Conservation (phyloP, 129 eudicot species). For the Chrysanthemum makinoi region DNA sequence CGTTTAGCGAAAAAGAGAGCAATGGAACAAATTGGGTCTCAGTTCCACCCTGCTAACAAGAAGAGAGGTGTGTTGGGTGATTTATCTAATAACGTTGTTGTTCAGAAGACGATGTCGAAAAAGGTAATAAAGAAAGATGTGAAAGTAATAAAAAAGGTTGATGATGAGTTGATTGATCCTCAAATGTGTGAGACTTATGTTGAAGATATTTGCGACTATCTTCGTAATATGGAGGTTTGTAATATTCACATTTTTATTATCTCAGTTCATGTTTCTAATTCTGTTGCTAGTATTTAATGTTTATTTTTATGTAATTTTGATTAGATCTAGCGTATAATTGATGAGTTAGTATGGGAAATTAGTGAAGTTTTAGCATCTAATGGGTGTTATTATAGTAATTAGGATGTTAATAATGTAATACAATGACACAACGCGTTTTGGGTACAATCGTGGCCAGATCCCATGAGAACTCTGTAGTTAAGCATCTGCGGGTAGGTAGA, state of each 20-base stretch:
- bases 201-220: slow-evolving; percentile 52
- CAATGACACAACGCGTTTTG: no score
- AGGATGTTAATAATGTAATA: no score
- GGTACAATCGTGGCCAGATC: no score
- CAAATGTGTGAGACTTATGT: slow-evolving; percentile 75
- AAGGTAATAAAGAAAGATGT: slow-evolving; percentile 21
- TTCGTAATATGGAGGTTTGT: slow-evolving; percentile 63
- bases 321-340: no score
- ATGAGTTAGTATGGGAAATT: no score
- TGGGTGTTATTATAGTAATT: no score
- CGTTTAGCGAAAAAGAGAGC: slow-evolving; percentile 68
- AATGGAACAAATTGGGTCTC: slow-evolving; percentile 35
- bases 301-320: no score
- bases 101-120: slow-evolving; percentile 21
- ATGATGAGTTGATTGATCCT: slow-evolving; percentile 41
- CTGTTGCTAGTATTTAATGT: no score
- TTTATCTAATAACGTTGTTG: slow-evolving; percentile 31
- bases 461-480: no score
- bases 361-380: no score
- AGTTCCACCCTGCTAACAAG: background rate
- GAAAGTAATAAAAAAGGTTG: slow-evolving; percentile 8
- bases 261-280: no score
- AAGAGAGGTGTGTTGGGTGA: slow-evolving; percentile 71
- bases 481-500: no score
- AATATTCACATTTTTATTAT: background rate